Evolutionary conservation across 805 yeast genomes (phyloP).

Genomic region (Yarrowia deformans): DNA sequence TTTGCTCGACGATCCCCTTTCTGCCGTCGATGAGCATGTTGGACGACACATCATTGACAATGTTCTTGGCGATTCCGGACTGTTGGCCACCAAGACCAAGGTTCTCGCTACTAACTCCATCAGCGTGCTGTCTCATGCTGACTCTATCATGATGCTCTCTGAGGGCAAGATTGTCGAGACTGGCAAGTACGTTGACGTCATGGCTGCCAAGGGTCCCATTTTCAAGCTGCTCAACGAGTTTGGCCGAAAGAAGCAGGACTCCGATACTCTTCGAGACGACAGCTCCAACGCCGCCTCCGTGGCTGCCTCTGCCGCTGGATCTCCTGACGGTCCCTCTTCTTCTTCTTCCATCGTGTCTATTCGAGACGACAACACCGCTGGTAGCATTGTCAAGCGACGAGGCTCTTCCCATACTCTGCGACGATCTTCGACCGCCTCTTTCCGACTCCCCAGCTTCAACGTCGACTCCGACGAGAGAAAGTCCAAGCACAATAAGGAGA

Average conservation of each 20-base stretch:
- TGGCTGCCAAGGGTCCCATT: constrained; percentile 45
- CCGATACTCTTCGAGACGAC: constrained; percentile 23
- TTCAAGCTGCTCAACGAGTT: constrained; percentile 45
- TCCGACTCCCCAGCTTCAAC: constrained; percentile 50
- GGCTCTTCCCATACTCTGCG: constrained; percentile 52
- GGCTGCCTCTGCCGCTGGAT: constrained; percentile 40
- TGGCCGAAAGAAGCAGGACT: constrained; percentile 43
- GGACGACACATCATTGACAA: constrained; percentile 78
- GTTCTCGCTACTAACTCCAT: constrained; percentile 88
- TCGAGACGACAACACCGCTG: constrained; percentile 8
- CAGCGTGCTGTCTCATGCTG: constrained; percentile 78
- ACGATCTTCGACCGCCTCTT: constrained; percentile 71
- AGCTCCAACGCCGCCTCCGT: constrained; percentile 40
- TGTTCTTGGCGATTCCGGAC: constrained; percentile 82
- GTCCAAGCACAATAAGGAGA: constrained; percentile 61
- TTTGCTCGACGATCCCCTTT: constrained; percentile 77
- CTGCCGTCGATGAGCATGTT: constrained; percentile 88
- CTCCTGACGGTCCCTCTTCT: constrained; percentile 32
- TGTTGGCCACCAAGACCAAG: constrained; percentile 74
- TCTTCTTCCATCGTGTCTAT: constrained; percentile 37
- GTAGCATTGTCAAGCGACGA: constrained; percentile 41
- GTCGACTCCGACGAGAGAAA: constrained; percentile 46
- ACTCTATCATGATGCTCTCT: constrained; percentile 69
- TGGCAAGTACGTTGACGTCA: constrained; percentile 48
- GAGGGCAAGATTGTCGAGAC: constrained; percentile 55